Percentiles rank a stretch among this genome's conserved stretches.
Evolutionary conservation across 768 basidiomycete genomes (phyloP).

Genomic region (Tricholoma hemisulphureum): DNA sequence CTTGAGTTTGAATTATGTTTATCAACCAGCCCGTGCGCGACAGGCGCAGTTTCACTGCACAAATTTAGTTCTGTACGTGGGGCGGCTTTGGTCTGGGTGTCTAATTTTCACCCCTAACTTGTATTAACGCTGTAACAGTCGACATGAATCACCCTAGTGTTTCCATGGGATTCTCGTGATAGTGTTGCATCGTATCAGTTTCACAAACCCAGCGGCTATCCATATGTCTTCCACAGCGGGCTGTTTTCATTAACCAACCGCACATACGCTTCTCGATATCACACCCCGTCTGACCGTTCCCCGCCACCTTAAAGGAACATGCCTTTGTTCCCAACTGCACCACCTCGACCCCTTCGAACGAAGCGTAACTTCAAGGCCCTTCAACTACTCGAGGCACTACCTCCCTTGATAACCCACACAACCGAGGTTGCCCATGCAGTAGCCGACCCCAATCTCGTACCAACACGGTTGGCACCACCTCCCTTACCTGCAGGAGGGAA

Average conservation of each 20-base stretch:
- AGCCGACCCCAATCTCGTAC: background rate
- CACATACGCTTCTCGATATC: background rate
- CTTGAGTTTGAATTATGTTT: no score
- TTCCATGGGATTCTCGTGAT: no score
- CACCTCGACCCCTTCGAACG: slow-evolving; percentile 56
- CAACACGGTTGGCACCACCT: slow-evolving; percentile 24
- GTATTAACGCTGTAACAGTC: no score
- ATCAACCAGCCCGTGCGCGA: no score
- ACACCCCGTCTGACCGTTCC: background rate
- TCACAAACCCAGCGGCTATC: background rate
- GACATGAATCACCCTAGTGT: no score
- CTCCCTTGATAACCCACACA: slow-evolving; percentile 17
- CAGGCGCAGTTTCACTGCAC: no score
- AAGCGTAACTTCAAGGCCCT: slow-evolving; percentile 90
- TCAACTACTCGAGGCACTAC: slow-evolving; percentile 58
- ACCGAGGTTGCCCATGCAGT: background rate
- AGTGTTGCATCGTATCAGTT: background rate
- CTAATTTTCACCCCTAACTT: no score
- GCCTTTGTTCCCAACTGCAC: background rate
- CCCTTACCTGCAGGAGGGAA: slow-evolving; percentile 54
- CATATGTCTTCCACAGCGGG: background rate
- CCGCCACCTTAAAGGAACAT: background rate
- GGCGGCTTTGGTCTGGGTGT: no score
- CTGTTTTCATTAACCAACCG: background rate
- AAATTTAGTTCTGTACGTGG: no score